Base-by-base conservation (phyloP, 208 protist genomes). In the Angomonas deanei region DNA sequence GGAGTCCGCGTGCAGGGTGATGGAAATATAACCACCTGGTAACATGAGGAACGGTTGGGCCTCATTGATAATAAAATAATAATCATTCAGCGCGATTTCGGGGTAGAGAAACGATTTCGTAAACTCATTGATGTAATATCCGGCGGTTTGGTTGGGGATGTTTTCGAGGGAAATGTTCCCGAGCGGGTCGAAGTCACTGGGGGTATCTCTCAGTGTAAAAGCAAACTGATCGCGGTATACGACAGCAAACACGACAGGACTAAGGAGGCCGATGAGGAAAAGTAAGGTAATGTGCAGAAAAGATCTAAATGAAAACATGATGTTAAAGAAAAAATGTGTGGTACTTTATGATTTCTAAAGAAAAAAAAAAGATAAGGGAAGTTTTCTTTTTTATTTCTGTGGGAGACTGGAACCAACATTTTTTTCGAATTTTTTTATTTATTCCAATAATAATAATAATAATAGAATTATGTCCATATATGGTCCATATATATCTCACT, bases 31-130 rank as follows among this genome's bases (percentile, higher is more conserved):
- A 58, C 71, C 70, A 1, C 56, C 69, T 24, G 46, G 21, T 17
- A 71, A 24, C 54, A 85, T 78, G 34, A 59, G 61, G 68, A 79
- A 85, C 39, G 71, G 71, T 19, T 19, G 5, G 24, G 49, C 28
- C 1, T 30, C 28, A 17, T 23, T 70, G n/a, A 79, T 11, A 2
- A 61, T 49, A 1, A 61, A n/a, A 49, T 72, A 79, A 54, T 68
- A 69, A 13, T 8, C 24, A 15, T 49, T 50, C 24, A 79, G 33
- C 11, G 49, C 38, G 39, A 3, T 62, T 24, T 64, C 62, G 15
- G 57, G 59, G 11, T 59, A 61, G 38, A 63, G 54, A 8, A 70
- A 49, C 3, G 56, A 0, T 15, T 30, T 63, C 39, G 8, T 15
- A 32, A 70, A 63, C 31, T 11, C 32, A 0, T 21, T 15, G 15